Conservation (phyloP, 331 rosid genomes). For the Erythrophleum ivorense region DNA sequence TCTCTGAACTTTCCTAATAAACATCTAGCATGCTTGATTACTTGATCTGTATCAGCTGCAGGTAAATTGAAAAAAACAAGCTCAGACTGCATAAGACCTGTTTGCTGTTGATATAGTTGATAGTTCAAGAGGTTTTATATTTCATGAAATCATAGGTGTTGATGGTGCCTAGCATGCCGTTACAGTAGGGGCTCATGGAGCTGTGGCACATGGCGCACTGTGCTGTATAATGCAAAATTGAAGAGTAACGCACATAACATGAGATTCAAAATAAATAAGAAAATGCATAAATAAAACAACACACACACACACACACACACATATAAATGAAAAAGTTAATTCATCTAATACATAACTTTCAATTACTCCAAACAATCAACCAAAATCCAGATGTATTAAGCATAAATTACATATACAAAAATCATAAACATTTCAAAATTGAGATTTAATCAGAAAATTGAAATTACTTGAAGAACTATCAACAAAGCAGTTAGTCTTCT, state of each 20-base stretch:
- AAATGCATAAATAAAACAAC: background rate
- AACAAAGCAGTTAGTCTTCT: background rate
- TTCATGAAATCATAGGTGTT: background rate
- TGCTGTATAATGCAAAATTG: background rate
- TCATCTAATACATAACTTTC: background rate
- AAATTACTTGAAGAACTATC: background rate
- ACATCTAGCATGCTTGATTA: slow-evolving; percentile 7
- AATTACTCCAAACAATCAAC: background rate
- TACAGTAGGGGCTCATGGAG: background rate
- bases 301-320: no score
- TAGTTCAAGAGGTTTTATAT: background rate
- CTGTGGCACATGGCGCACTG: background rate
- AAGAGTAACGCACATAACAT: background rate
- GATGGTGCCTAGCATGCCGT: background rate
- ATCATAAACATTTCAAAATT: background rate
- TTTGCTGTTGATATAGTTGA: slow-evolving; percentile 2
- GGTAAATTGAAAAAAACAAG: slow-evolving; percentile 3
- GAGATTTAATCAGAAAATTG: background rate
- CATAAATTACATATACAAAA: background rate
- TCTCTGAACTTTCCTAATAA: slow-evolving; percentile 15
- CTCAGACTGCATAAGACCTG: background rate
- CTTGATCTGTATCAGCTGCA: slow-evolving; percentile 24
- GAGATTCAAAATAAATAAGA: background rate
- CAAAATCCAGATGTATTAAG: background rate
- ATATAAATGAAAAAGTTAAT: no score